Evolutionary conservation across 176 grass and related monocot genomes (phyloP).

Genomic region (Ensete ventricosum): DNA sequence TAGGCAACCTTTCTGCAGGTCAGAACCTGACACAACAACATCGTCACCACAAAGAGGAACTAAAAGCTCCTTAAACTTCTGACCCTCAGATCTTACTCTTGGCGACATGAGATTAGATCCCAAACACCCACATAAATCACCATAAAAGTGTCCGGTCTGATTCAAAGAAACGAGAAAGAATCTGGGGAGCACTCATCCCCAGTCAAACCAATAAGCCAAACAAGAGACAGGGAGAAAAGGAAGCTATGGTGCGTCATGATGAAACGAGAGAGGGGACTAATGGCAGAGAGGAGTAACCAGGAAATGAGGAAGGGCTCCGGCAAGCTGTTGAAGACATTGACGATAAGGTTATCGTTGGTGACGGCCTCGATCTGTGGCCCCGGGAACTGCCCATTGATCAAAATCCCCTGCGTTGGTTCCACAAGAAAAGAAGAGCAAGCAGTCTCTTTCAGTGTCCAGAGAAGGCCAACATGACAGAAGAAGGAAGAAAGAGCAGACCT

Average conservation of each 20-base stretch:
- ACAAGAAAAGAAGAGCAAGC: background rate
- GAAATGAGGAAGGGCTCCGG: constrained; percentile 74
- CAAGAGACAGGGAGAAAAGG: background rate
- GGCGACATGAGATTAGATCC: too few relatives aligned
- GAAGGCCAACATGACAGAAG: background rate
- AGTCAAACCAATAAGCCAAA: background rate
- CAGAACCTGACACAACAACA: too few relatives aligned
- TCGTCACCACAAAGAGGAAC: too few relatives aligned
- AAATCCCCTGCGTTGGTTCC: constrained; percentile 51
- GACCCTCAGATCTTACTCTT: too few relatives aligned
- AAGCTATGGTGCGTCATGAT: background rate
- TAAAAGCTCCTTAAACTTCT: too few relatives aligned
- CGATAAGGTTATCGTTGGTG: constrained; percentile 93
- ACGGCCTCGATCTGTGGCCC: constrained; percentile 93
- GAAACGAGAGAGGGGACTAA: background rate
- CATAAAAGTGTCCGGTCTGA: too few relatives aligned
- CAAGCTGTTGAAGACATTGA: constrained; percentile 94
- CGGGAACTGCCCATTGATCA: constrained; percentile 97
- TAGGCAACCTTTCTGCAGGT: too few relatives aligned
- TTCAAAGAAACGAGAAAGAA: too few relatives aligned
- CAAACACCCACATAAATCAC: too few relatives aligned
- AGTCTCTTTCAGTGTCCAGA: background rate
- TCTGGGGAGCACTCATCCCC: too few relatives aligned
- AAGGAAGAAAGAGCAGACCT: background rate
- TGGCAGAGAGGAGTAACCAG: constrained; percentile 29